Evolutionary conservation across 495 filamentous ascomycete species (phyloP).

Genomic region (Mytilinidion resinicola): DNA sequence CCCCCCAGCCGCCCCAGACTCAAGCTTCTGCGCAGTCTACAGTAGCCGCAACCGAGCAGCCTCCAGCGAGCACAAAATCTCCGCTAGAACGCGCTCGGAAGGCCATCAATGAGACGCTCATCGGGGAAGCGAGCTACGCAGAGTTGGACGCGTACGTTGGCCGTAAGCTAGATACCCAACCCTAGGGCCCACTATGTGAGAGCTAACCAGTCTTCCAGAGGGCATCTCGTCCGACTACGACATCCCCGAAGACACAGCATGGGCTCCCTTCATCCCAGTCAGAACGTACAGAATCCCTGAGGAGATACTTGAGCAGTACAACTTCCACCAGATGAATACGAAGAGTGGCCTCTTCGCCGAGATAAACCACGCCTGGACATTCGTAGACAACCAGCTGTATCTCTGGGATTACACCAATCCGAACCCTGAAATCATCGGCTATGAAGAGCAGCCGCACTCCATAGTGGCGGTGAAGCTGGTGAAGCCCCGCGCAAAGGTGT

Average conservation of each 20-base stretch:
- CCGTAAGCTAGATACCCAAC: conserved; percentile 51
- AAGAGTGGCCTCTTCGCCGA: conserved; percentile 90
- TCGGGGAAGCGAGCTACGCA: conserved; percentile 71
- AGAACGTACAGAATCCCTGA: conserved; percentile 83
- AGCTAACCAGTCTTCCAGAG: conserved; percentile 44
- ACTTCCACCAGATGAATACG: conserved; percentile 72
- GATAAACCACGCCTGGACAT: conserved; percentile 88
- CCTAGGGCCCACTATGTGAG: neutral
- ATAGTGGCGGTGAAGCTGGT: conserved; percentile 83
- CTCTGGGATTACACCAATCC: conserved; percentile 94
- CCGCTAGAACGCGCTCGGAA: conserved; percentile 72
- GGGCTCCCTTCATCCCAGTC: conserved; percentile 82
- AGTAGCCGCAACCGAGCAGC: neutral
- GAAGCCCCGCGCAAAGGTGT: conserved; percentile 70
- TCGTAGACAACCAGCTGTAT: conserved; percentile 92
- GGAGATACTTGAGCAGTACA: conserved; percentile 80
- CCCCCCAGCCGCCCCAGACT: conserved; percentile 9
- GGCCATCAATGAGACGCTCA: conserved; percentile 74
- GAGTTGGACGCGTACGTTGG: conserved; percentile 84
- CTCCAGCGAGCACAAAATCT: conserved; percentile 40
- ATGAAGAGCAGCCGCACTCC: conserved; percentile 76
- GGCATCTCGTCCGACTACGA: conserved; percentile 90
- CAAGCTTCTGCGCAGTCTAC: neutral
- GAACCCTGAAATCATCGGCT: conserved; percentile 83
- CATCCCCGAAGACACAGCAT: conserved; percentile 55